Evolutionary conservation across 352 stramenopile genomes (phyloP), one percentile per base, ranked within the genome.

Genomic region (Phytophthora sp.): DNA sequence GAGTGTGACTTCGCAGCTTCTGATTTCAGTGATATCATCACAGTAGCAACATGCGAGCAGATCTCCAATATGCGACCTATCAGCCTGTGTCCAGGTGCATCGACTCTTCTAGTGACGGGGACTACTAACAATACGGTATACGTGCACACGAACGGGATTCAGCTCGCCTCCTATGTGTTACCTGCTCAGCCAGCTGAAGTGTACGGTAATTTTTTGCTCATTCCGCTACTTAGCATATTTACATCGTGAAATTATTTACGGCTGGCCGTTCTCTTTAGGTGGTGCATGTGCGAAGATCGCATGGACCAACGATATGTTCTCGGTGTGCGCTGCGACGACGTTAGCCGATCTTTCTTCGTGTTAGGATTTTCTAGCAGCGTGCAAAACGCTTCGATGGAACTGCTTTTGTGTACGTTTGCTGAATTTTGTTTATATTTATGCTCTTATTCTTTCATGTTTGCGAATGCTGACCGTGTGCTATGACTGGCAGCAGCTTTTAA

Each of bases 281-380:
- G 52, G 37, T 49, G 54, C 12, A 49, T 82, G 23, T 42, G 42
- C 27, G 41, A 77, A 42, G 53, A 74, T 35, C 63, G n/a, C 13
- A 21, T 58, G 8, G 52, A 62, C 15, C 66, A 75, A 26, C 50
- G 50, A 2, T 68, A 65, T 37, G 42, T 81, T 5, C 20, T 87
- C 0, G 67, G 64, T 9, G 69, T 92, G 11, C 66, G 68, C 10
- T 90, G 83, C 54, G 63, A 60, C 2, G 74, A 90, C 43, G 35
- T 34, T 11, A 66, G 78, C 4, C 64, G 69, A 2, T 88, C 74
- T 10, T 85, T 84, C 43, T 85, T 81, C 43, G 43, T 92, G 30
- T 39, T 92, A 4, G 66, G 54, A 7, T 76, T 91, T 62, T 73
- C 61, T 34, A 59, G 70, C n/a, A 53, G n/a, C 3, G 31, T 53